Conservation (phyloP, 2,329 filamentous ascomycete genomes). For the Penicillium italicum region DNA sequence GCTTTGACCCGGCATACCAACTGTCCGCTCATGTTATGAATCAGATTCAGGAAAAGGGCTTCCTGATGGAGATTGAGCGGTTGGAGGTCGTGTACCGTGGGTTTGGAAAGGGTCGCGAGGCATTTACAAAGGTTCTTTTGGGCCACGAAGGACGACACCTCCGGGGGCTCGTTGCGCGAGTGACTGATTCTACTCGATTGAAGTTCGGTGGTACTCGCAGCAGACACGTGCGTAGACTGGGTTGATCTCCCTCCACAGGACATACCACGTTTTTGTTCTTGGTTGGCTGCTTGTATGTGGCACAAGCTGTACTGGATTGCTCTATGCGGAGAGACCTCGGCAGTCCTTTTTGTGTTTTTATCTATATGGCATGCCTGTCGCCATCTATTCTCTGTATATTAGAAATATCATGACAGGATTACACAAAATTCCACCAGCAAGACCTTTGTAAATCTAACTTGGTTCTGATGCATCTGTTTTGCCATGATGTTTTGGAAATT, state of each 20-base stretch:
- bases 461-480: not conserved
- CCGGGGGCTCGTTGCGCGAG: slow-evolving; percentile 69
- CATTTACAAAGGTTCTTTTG: slow-evolving; percentile 82
- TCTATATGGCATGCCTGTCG: slow-evolving; percentile 10
- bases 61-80: slow-evolving; percentile 68
- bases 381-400: slow-evolving; percentile 23
- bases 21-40: slow-evolving; percentile 78
- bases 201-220: slow-evolving; percentile 96
- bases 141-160: slow-evolving; percentile 77
- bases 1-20: slow-evolving; percentile 91
- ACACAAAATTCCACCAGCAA: not conserved
- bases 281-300: not conserved
- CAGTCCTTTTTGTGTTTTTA: slow-evolving; percentile 1
- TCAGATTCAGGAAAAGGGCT: slow-evolving; percentile 76
- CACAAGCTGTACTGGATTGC: not conserved
- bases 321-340: not conserved
- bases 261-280: not conserved
- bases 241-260: slow-evolving; percentile 38
- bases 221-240: slow-evolving; percentile 76
- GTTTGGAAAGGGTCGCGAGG: slow-evolving; percentile 83
- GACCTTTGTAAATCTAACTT: not conserved
- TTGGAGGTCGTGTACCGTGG: slow-evolving; percentile 80
- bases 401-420: slow-evolving; percentile 10
- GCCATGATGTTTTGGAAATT: too few relatives aligned
- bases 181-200: slow-evolving; percentile 81